These are phyloP conservation scores for Xylaria longipes DNA, from an alignment of 495 filamentous ascomycete species.

Conservation along the genomic window DNA sequence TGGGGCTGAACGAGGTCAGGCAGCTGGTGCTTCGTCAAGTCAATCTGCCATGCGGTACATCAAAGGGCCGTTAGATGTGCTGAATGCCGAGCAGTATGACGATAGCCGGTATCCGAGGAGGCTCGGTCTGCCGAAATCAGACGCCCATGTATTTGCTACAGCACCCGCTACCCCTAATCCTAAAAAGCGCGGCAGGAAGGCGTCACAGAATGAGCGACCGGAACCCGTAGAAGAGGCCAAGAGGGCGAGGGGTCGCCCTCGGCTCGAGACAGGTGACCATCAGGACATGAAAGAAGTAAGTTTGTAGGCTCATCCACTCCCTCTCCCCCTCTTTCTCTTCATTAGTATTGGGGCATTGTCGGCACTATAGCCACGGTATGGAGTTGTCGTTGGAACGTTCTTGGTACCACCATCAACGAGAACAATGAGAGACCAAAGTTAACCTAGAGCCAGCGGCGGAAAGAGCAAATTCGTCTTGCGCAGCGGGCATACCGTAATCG, in stretches of 20 bases:
- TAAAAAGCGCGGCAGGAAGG: constrained; percentile 41
- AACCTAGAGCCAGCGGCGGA: constrained; percentile 64
- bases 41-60: constrained; percentile 42
- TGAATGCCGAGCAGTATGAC: constrained; percentile 58
- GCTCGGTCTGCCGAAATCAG: constrained; percentile 29
- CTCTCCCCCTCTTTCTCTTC: background rate
- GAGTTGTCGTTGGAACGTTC: background rate
- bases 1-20: background rate
- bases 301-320: background rate
- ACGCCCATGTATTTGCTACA: constrained; percentile 19
- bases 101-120: constrained; percentile 34
- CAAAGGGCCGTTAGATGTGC: constrained; percentile 49
- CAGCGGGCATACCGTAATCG: constrained; percentile 85
- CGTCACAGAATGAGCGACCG: constrained; percentile 24
- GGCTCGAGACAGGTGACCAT: constrained; percentile 74
- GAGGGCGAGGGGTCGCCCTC: constrained; percentile 67
- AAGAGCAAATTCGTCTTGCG: constrained; percentile 87
- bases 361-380: constrained; percentile 49
- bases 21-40: background rate
- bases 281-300: constrained; percentile 27
- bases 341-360: constrained; percentile 44
- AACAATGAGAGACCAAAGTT: constrained; percentile 21
- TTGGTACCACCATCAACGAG: constrained; percentile 6
- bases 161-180: constrained; percentile 19
- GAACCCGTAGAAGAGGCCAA: constrained; percentile 54